Percentiles rank a stretch among this genome's conserved stretches.
Evolutionary conservation across 2,329 filamentous ascomycete genomes (phyloP).

Genomic region (Beauveria sp.): DNA sequence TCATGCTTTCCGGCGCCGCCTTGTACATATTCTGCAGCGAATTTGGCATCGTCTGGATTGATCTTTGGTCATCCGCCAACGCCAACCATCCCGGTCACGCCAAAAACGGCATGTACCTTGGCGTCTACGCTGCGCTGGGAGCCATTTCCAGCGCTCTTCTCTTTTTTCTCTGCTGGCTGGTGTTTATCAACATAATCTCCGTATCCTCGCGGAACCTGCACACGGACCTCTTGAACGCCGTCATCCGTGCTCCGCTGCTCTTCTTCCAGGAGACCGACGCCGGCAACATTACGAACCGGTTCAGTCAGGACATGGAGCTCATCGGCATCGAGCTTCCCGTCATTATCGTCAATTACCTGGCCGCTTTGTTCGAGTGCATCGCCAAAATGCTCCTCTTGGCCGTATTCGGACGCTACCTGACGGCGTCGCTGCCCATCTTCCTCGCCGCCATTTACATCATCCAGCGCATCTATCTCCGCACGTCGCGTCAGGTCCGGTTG

Average conservation of each 20-base stretch:
- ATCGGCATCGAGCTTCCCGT: conserved; percentile 29
- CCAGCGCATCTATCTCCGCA: conserved; percentile 24
- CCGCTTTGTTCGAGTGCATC: not conserved
- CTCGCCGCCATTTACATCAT: conserved; percentile 31
- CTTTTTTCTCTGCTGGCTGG: not conserved
- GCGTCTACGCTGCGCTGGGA: conserved; percentile 7
- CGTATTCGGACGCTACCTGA: conserved; percentile 12
- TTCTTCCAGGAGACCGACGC: conserved; percentile 30
- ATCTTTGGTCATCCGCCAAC: conserved; percentile 20
- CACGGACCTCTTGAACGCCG: not conserved
- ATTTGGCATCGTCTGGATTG: conserved; percentile 19
- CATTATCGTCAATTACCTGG: conserved; percentile 14
- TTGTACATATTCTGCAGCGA: conserved; percentile 15
- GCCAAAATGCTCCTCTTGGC: not conserved
- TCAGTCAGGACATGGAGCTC: conserved; percentile 33
- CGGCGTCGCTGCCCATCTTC: conserved; percentile 21
- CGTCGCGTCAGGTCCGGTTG: conserved; percentile 24
- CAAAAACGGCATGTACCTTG: conserved; percentile 17
- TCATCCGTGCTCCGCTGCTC: conserved; percentile 19
- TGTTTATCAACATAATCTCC: not conserved
- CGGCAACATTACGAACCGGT: conserved; percentile 28
- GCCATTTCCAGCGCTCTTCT: not conserved
- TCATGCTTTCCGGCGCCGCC: conserved; percentile 12
- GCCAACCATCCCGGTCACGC: conserved; percentile 13
- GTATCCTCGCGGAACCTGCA: conserved; percentile 9